A percentile compares a stretch with the other conserved stretches of the same genome.
These are phyloP conservation scores for Phellopilus nigrolimitatus DNA, from an alignment of 1,284 basidiomycete species.

Conservation along the genomic window DNA sequence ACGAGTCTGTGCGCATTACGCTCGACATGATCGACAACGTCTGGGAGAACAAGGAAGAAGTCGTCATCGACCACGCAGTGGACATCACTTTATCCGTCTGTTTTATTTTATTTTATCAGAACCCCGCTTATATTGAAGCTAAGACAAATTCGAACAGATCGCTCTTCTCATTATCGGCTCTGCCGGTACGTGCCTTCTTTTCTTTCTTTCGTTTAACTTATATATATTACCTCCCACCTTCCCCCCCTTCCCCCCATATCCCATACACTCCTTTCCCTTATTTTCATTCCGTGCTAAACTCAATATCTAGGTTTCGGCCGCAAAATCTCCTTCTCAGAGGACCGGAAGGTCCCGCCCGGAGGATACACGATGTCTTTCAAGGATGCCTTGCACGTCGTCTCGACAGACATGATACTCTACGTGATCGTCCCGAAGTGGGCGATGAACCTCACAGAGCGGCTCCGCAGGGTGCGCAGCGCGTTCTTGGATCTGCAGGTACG, in stretches of 20 bases:
- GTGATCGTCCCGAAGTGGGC: slow-evolving; percentile 16
- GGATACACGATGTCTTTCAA: slow-evolving; percentile 25
- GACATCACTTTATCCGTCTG: slow-evolving; percentile 30
- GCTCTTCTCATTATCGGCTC: slow-evolving; percentile 33
- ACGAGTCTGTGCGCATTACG: slow-evolving; percentile 36
- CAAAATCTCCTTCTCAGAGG: slow-evolving; percentile 24
- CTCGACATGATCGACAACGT: slow-evolving; percentile 39
- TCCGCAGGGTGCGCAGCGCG: slow-evolving; percentile 12
- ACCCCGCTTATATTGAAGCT: neutral
- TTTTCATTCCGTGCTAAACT: slow-evolving; percentile 29
- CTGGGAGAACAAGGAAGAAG: slow-evolving; percentile 30
- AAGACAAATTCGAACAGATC: neutral
- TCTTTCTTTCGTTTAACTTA: slow-evolving; percentile 24
- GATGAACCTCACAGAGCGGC: slow-evolving; percentile 5
- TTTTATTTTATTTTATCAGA: slow-evolving; percentile 28
- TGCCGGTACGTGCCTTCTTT: slow-evolving; percentile 33
- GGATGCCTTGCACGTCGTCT: slow-evolving; percentile 23
- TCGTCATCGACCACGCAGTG: slow-evolving; percentile 19
- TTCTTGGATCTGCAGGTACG: slow-evolving; percentile 13
- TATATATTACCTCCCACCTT: too few species aligned
- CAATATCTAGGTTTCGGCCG: slow-evolving; percentile 38
- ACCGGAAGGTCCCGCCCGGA: slow-evolving; percentile 19
- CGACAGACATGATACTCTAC: slow-evolving; percentile 21
- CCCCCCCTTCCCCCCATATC: too few species aligned
- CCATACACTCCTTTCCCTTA: too few species aligned